Base-by-base conservation (phyloP, 1,139 yeast genomes). In the Pichia sp. region DNA sequence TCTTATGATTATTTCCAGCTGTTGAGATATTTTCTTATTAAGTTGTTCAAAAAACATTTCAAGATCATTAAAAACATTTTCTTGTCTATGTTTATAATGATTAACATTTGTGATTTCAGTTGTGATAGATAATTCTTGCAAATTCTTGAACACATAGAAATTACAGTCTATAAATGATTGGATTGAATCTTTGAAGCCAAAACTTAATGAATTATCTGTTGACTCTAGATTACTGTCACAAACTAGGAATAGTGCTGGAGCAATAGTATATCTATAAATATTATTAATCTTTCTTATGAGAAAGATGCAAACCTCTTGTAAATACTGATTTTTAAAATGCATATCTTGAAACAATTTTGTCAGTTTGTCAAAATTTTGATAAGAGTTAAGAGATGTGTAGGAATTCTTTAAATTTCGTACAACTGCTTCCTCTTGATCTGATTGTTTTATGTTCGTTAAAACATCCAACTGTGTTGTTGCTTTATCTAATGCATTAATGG, bases 201-300 rank as follows among this genome's bases (percentile, higher is more conserved):
- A 43, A 10, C 37, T 44, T 12, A 43, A 22, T 5, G 16, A 6
- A 3, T 16, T 36, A 28, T 20, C 24, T 5, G 11, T 6, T 4
- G 38, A 32, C 2, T 39, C 40, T 1, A n/a, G 3, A 12, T 11
- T 32, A 10, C 5, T 38, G n/a, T 30, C 24, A n/a, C n/a, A 22
- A 9, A 36, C 24, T 6, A 47, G 26, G 26, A 30, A 37, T 22
- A 47, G 29, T 12, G 41, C 42, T 3, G 50, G 50, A 9, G 42
- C 42, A 25, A 47, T 30, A 4, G 46, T 44, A 28, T 35, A 39
- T 24, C 48, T 30, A 24, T 44, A 45, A 11, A 47, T 39, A 23
- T 38, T 25, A 20, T 44, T 40, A 12, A 44, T 24, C 9, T 32
- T 34, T 16, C 37, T 44, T 6, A n/a, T 35, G 8, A 47, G 12